phyloP scores from a whole-genome alignment of 2,329 filamentous ascomycete genomes.

The Fusarium chuoi region DNA sequence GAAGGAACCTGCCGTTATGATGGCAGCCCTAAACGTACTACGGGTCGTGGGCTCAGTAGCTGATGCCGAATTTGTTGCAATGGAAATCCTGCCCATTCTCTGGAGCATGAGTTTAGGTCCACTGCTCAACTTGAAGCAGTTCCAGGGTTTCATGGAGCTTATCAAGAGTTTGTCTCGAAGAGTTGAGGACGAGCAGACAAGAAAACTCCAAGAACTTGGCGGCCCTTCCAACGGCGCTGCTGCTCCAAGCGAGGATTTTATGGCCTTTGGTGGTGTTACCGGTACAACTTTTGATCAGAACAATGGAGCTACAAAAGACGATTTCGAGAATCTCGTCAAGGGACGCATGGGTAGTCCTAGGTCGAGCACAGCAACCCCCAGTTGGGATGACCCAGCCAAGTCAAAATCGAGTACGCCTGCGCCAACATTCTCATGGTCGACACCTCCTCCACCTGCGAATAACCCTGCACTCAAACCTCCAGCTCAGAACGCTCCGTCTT shows the following conservation, averaged over 20 bases:
- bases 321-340: constrained; percentile 91
- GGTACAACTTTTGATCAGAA: constrained; percentile 65
- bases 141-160: constrained; percentile 88
- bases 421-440: constrained; percentile 72
- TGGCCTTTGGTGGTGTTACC: constrained; percentile 75
- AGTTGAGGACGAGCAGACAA: constrained; percentile 89
- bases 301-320: constrained; percentile 69
- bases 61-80: constrained; percentile 90
- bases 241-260: constrained; percentile 71
- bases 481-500: constrained; percentile 47
- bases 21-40: constrained; percentile 88
- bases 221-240: constrained; percentile 64
- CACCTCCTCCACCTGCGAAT: constrained; percentile 61
- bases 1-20: constrained; percentile 97
- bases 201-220: constrained; percentile 86
- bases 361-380: constrained; percentile 55
- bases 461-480: constrained; percentile 45
- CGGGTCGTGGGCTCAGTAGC: constrained; percentile 83
- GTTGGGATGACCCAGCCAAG: constrained; percentile 61
- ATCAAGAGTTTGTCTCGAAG: constrained; percentile 82
- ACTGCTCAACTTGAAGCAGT: constrained; percentile 86
- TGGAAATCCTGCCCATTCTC: constrained; percentile 88
- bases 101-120: constrained; percentile 95
- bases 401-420: constrained; percentile 54
- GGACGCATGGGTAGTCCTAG: constrained; percentile 59